Evolutionary conservation across 2,329 filamentous ascomycete species (phyloP).

Genomic region (Neurospora sp.): DNA sequence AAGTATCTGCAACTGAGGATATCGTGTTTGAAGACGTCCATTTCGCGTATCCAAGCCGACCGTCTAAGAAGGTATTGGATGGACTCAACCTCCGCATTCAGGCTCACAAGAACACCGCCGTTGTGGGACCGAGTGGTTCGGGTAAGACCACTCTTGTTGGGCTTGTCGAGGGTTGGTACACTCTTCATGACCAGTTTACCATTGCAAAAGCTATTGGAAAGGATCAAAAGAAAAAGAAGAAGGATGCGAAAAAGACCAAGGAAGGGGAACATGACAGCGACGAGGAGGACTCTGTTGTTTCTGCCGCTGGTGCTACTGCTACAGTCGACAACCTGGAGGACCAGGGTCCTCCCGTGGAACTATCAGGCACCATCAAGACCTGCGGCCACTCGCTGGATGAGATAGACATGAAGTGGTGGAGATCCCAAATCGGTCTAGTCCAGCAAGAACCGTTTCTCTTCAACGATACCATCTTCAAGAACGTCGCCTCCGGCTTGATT

Average conservation of each 20-base stretch:
- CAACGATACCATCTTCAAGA: slow-evolving; percentile 39
- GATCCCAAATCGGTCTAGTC: slow-evolving; percentile 35
- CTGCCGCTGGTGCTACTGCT: slow-evolving; percentile 20
- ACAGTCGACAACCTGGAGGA: slow-evolving; percentile 14
- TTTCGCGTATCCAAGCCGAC: slow-evolving; percentile 64
- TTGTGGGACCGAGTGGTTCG: slow-evolving; percentile 50
- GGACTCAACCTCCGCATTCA: slow-evolving; percentile 47
- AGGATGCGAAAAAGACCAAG: slow-evolving; percentile 20
- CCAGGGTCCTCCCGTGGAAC: slow-evolving; percentile 29
- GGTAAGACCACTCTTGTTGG: too few relatives aligned
- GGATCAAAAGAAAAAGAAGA: slow-evolving; percentile 31
- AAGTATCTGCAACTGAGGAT: slow-evolving; percentile 39
- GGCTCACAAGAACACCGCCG: slow-evolving; percentile 58
- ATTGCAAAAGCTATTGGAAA: slow-evolving; percentile 36
- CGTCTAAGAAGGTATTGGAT: slow-evolving; percentile 54
- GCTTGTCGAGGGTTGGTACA: too few relatives aligned
- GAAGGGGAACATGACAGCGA: slow-evolving; percentile 19
- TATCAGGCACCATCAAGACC: slow-evolving; percentile 43
- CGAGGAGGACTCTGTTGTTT: slow-evolving; percentile 19
- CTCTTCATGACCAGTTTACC: too few relatives aligned
- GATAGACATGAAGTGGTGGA: slow-evolving; percentile 52
- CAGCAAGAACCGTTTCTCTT: slow-evolving; percentile 34
- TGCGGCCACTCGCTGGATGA: slow-evolving; percentile 43
- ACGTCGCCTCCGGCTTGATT: slow-evolving; percentile 41
- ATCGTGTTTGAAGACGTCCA: slow-evolving; percentile 54